Conservation (phyloP, 78 protist genomes). For the Speleostelium caveatum region DNA sequence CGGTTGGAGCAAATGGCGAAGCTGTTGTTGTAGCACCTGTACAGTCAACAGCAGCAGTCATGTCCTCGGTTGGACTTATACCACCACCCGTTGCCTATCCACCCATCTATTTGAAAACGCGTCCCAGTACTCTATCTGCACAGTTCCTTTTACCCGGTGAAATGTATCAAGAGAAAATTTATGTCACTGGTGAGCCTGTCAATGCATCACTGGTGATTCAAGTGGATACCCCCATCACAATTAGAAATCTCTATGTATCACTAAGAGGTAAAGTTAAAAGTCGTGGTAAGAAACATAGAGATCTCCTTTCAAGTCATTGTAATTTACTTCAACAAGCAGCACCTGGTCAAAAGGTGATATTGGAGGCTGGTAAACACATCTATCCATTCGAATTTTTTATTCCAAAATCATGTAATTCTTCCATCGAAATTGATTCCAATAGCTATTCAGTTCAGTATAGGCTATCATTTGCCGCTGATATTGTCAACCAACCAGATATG, state of each 20-base stretch:
- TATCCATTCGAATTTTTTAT: conserved; percentile 30
- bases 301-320: neutral
- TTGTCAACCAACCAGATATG: conserved; percentile 2
- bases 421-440: neutral
- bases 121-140: neutral
- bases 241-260: neutral
- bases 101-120: neutral
- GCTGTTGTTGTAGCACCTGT: neutral
- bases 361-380: conserved; percentile 18
- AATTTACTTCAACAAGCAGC: neutral
- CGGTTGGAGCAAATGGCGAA: neutral
- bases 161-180: neutral
- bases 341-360: neutral
- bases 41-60: too few relatives aligned
- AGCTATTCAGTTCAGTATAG: neutral
- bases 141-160: conserved; percentile 2
- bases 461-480: neutral
- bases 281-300: neutral
- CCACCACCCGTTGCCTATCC: conserved; percentile 11
- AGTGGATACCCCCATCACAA: neutral
- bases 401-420: conserved; percentile 18
- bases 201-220: neutral
- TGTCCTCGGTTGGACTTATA: neutral
- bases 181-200: neutral
- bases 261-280: neutral